Evolutionary conservation across 116 monocot species (phyloP), one percentile per base, ranked within the genome.

Genomic region (Iris pallida): DNA sequence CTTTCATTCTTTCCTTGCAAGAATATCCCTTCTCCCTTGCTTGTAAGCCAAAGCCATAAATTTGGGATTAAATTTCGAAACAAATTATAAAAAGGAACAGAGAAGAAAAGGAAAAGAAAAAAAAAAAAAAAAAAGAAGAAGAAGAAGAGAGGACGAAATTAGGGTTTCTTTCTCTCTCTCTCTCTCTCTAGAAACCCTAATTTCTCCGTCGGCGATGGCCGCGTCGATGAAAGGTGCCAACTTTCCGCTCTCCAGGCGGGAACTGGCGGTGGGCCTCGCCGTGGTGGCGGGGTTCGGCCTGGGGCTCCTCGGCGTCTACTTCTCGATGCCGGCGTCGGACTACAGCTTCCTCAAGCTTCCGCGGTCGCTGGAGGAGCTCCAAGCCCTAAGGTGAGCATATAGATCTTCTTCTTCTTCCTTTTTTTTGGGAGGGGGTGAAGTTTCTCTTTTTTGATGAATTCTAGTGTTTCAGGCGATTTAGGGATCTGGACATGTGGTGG

Each of bases 321-420:
- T 87, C 5, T 92, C 96, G 48, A 84, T 96, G 87, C 96, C 96
- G 5, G 85, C 73, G 8, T 89, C 91, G 48, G 96, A 96, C 68
- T 96, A 96, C 63, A 92, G 92, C 77, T 96, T 96, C 80, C 83
- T 96, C 51, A 96, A 92, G 87, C 48, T 96, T 64, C 96, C 96
- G 4, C 80, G 81, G 18, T 85, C 78, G 18, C 75, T 96, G 19
- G 89, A 96, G 61, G 96, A 96, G 46, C 78, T 96, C 55, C 81
- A 81, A 68, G 65, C 75, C 45, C 79, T 96, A 8, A 89, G 86
- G 96, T 95, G 73, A 12, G 66, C 72, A 44, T 3, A 10, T 8
- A n/a, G 41, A 42, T 7, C 43, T 44, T 61, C 43, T 61, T 3
- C 30, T 51, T n/a, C n/a, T n/a, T n/a, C n/a, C n/a, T n/a, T n/a